Conservation (phyloP, 2,329 filamentous ascomycete genomes). For the Ceratocystis albifundus region DNA sequence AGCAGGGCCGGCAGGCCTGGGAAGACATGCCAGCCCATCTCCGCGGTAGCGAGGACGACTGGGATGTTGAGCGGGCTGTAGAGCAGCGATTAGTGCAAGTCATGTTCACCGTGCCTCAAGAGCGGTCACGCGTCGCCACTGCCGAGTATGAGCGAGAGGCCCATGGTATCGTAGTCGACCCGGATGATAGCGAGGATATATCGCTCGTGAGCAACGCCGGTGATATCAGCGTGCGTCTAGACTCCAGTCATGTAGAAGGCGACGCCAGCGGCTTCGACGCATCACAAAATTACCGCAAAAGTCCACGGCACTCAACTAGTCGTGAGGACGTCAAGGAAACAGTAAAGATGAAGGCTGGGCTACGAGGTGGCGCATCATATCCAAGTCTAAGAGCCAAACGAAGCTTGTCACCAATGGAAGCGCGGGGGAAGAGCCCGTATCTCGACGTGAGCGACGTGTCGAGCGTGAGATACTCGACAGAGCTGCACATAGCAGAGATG, state of each 20-base stretch:
- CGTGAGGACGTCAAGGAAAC: not conserved
- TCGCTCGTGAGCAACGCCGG: constrained; percentile 21
- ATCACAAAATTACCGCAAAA: not conserved
- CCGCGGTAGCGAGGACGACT: constrained; percentile 48
- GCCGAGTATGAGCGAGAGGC: constrained; percentile 40
- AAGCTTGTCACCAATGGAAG: constrained; percentile 17
- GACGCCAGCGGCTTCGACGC: constrained; percentile 9
- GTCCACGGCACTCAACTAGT: not conserved
- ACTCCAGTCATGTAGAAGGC: constrained; percentile 4
- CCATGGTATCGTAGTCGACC: constrained; percentile 21
- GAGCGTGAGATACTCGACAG: constrained; percentile 17
- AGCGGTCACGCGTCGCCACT: constrained; percentile 82
- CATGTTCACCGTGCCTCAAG: constrained; percentile 89
- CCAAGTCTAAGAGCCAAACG: constrained; percentile 6
- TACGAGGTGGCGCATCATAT: constrained; percentile 12
- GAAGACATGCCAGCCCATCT: constrained; percentile 30
- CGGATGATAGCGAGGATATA: constrained; percentile 14
- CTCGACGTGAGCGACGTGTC: constrained; percentile 17
- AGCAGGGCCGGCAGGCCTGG: constrained; percentile 47
- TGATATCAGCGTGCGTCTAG: constrained; percentile 16
- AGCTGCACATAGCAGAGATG: constrained; percentile 35
- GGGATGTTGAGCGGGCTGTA: constrained; percentile 65
- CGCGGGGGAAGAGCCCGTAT: constrained; percentile 17
- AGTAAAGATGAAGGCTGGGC: not conserved
- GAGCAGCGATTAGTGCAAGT: constrained; percentile 63